Base-by-base conservation (phyloP, 2,329 filamentous ascomycete genomes). In the Colletotrichum graminicola region DNA sequence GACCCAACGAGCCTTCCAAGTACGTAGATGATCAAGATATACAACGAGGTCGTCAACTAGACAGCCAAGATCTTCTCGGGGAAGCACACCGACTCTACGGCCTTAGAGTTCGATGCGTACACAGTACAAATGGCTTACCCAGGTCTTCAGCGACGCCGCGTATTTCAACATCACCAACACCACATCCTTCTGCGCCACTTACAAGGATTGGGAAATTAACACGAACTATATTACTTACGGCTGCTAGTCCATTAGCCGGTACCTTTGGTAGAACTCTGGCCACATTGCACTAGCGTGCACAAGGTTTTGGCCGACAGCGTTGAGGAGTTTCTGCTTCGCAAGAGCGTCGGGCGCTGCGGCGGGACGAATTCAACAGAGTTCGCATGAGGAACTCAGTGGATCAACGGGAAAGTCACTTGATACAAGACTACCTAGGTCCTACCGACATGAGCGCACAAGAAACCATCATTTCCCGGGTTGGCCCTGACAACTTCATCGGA, bases 261-360 rank as follows among this genome's bases (percentile, higher is more conserved):
- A 80, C 43, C 79, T 80, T 51, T 80, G 79, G 78, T 79, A 77
- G 65, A 76, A 79, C 43, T 73, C 72, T 16, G 78, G 76, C 12
- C 78, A 80, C 47, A 76, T 66, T 5, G 60, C 68, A 1, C 60
- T 29, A 49, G 16, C 36, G 68, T 32, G 0, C 65, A 67, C 1
- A 26, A 63, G 2, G 18, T 34, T 2, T 14, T 71, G 4, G 68
- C 57, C 5, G 32, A 29, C 5, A 60, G 68, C 39, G 68, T 68
- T 6, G 29, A 71, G 1, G 57, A 63, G n/a, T 71, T 68, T 14
- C 26, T 71, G 16, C 11, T 47, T 7, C 34, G 34, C 23, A 62
- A 60, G 23, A 67, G 64, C 29, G 49, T 47, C 2, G 29, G 57
- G 10, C 51, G 14, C 1, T 63, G 29, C 16, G 32, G 64, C 2